Base-by-base conservation (phyloP, 1,139 yeast genomes). In the Protomyces macrosporus region DNA sequence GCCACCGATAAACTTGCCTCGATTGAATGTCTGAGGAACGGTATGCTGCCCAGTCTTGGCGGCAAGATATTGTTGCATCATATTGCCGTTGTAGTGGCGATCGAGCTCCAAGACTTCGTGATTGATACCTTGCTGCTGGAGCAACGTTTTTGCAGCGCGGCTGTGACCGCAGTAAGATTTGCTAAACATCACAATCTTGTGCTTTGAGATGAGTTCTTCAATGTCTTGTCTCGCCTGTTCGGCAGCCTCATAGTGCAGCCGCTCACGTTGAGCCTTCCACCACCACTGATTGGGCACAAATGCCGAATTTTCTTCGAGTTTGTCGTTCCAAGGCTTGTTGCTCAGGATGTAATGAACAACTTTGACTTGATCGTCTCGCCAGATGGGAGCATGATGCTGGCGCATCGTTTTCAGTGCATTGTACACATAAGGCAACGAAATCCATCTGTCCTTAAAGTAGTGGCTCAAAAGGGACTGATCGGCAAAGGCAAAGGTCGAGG, bases 381-480 rank as follows among this genome's bases (percentile, higher is more conserved):
- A 81, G 39, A 82, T 68, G 12, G 78, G 77, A 2, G 72, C 45
- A 70, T 83, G 86, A 59, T 78, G 71, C 12, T 66, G 55, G 55
- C 73, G 75, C 65, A 82, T 73, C 0, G 85, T 82, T 71, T 82
- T 83, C 60, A 83, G 75, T 34, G 83, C 82, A 68, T 83, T 82
- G 71, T 82, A 82, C 67, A 75, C 77, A 72, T 78, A 81, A 3
- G 83, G 78, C 53, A 82, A 70, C 4, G 82, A 78, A 4, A 80
- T 70, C 86, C 86, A 82, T 16, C 74, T 68, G 50, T 74, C 76
- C 56, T 74, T 70, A 68, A 82, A 82, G 35, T 82, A 80, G 68
- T 82, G 85, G 3, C 82, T 77, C 14, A 82, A 71, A 54, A 82
- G 70, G n/a, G 82, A 80, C 72, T 82, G 86, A 72, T 82, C 86